Conservation (phyloP, 1,284 basidiomycete species). For the Rhodotorula sp. region DNA sequence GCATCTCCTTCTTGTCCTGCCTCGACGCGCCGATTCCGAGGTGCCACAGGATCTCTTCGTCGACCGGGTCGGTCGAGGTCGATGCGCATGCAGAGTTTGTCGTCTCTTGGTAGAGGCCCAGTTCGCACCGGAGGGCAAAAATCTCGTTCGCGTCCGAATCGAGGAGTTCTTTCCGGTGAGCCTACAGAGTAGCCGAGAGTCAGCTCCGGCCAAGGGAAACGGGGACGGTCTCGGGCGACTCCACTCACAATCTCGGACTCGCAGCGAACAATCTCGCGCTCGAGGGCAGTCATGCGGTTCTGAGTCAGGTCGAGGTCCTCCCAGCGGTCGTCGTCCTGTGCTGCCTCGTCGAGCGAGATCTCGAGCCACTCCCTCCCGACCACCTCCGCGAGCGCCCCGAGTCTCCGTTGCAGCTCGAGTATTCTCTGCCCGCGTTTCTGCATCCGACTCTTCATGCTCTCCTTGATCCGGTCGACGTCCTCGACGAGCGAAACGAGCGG, state of each 20-base stretch:
- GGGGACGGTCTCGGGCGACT: too few species aligned
- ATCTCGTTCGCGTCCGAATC: conserved; percentile 65
- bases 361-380: conserved; percentile 62
- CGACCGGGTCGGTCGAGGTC: conserved; percentile 12
- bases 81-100: conserved; percentile 49
- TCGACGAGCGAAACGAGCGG: conserved; percentile 5
- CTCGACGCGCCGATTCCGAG: conserved; percentile 51
- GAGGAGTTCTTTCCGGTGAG: conserved; percentile 65
- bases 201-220: neutral
- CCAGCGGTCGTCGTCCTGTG: conserved; percentile 46
- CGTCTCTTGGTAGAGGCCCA: conserved; percentile 62
- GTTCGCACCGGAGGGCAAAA: conserved; percentile 72
- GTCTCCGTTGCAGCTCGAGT: conserved; percentile 18
- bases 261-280: conserved; percentile 73
- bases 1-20: conserved; percentile 52
- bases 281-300: conserved; percentile 69
- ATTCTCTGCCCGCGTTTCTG: conserved; percentile 25
- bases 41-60: conserved; percentile 34
- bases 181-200: conserved; percentile 51
- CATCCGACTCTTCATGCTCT: conserved; percentile 34
- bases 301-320: conserved; percentile 62
- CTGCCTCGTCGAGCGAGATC: conserved; percentile 21
- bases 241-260: conserved; percentile 71
- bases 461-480: conserved; percentile 23
- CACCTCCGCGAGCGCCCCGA: conserved; percentile 46